Percentiles rank a stretch among this genome's conserved stretches.
Evolutionary conservation across 345 rosid genomes (phyloP).

Genomic region (Eucalyptus camaldulensis): DNA sequence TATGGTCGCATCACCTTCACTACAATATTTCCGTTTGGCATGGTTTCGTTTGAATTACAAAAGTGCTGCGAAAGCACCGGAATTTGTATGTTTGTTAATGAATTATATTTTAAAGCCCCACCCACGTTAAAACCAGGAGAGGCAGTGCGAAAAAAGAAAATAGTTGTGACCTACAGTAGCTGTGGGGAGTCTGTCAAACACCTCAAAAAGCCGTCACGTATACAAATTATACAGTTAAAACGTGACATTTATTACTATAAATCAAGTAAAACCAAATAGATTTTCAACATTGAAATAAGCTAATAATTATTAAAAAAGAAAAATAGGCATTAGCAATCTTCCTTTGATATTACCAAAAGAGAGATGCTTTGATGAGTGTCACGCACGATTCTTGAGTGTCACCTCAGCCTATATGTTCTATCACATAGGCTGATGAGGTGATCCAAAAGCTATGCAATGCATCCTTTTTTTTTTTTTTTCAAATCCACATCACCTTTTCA

Average conservation of each 20-base stretch:
- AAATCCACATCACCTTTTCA: not conserved
- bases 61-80: not conserved
- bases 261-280: not conserved
- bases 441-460: not conserved
- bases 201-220: not conserved
- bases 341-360: not conserved
- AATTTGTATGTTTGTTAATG: not conserved
- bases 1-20: not conserved
- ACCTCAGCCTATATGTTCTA: not conserved
- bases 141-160: not conserved
- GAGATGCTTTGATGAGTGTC: not conserved
- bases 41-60: not conserved
- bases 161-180: not conserved
- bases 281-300: not conserved
- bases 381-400: not conserved
- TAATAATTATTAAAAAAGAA: not conserved
- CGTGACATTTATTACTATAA: not conserved
- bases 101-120: not conserved
- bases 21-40: not conserved
- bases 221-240: not conserved
- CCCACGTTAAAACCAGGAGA: not conserved
- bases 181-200: not conserved
- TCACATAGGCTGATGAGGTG: not conserved
- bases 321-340: not conserved
- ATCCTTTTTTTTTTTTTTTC: not conserved